Conservation (phyloP, 2,329 filamentous ascomycete genomes). For the Penicillium sp. region DNA sequence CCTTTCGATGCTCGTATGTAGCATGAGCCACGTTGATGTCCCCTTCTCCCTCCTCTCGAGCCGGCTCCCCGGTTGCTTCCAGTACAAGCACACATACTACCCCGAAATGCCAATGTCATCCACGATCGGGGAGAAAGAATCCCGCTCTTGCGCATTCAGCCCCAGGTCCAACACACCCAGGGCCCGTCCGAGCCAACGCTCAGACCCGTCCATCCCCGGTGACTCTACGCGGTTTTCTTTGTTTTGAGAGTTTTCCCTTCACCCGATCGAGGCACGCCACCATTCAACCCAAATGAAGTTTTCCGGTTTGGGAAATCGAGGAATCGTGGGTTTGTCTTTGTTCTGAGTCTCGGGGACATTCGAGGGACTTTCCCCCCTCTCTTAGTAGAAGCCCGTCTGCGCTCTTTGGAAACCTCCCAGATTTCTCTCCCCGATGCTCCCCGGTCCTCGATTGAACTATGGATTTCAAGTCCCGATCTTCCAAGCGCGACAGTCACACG, state of each 20-base stretch:
- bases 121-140: too few relatives aligned
- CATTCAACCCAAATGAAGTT: conserved; percentile 7
- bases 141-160: too few relatives aligned
- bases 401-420: conserved; percentile 8
- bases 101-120: too few relatives aligned
- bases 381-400: conserved; percentile 8
- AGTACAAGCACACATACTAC: too few relatives aligned
- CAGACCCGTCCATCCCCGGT: too few relatives aligned
- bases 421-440: conserved; percentile 22
- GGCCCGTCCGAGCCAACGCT: too few relatives aligned
- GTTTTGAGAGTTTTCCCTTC: conserved; percentile 9
- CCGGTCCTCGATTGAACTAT: conserved; percentile 10
- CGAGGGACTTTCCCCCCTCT: conserved; percentile 4
- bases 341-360: conserved; percentile 1
- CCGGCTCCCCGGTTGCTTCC: too few relatives aligned
- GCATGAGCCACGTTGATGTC: too few relatives aligned
- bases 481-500: conserved; percentile 24
- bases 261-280: conserved; percentile 15
- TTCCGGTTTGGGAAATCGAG: not conserved
- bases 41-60: too few relatives aligned
- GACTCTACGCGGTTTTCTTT: conserved; percentile 7
- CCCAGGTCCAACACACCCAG: too few relatives aligned
- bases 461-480: conserved; percentile 14
- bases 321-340: conserved; percentile 15
- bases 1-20: too few relatives aligned